phyloP scores from a whole-genome alignment of 371 early-diverging fungal genomes.

The Syncephalis fuscata region DNA sequence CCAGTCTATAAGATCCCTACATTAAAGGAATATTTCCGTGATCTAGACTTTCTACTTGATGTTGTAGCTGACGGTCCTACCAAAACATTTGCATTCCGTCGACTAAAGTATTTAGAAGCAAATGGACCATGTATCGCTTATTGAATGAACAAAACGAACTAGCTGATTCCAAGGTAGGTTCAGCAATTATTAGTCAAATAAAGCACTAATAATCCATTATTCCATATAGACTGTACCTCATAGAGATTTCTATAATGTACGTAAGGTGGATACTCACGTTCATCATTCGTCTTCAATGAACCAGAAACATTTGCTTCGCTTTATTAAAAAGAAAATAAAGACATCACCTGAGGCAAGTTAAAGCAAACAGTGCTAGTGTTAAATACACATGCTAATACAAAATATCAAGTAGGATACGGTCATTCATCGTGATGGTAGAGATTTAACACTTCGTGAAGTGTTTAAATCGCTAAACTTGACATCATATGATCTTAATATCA shows the following conservation, averaged over 20 bases:
- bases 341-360: constrained; percentile 48
- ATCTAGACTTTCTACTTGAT: constrained; percentile 71
- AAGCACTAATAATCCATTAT: neutral
- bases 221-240: constrained; percentile 58
- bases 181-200: neutral
- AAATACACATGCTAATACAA: neutral
- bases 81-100: constrained; percentile 86
- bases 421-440: constrained; percentile 54
- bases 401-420: constrained; percentile 35
- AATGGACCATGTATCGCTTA: constrained; percentile 87
- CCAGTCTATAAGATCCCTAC: constrained; percentile 43
- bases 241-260: constrained; percentile 96
- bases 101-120: constrained; percentile 88
- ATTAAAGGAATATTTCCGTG: constrained; percentile 74
- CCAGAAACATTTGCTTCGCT: constrained; percentile 94
- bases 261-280: constrained; percentile 98
- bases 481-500: constrained; percentile 91
- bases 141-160: constrained; percentile 88
- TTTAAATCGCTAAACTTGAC: constrained; percentile 90
- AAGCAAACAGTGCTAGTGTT: neutral
- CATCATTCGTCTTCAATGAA: constrained; percentile 97
- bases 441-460: constrained; percentile 57
- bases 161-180: constrained; percentile 68
- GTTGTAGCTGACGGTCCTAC: constrained; percentile 88
- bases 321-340: constrained; percentile 92